A percentile compares a stretch with the other conserved stretches of the same genome.
phyloP scores from a whole-genome alignment of 2,329 filamentous ascomycete genomes.

The Stagonosporopsis cucurbitacearum region DNA sequence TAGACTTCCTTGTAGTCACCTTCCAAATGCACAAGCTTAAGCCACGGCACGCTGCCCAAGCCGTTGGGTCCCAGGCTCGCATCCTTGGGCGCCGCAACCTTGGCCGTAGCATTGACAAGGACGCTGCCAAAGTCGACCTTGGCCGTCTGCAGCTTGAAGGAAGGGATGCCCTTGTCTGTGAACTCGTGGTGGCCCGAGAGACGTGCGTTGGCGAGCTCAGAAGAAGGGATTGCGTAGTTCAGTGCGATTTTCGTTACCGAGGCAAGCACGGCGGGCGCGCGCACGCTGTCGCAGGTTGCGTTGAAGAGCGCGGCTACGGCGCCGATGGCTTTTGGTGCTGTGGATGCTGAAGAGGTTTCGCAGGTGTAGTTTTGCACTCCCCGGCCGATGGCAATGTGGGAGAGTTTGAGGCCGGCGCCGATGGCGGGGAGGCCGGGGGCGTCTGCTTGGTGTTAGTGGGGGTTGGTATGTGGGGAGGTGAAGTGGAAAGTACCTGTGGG shows the following conservation, averaged over 20 bases:
- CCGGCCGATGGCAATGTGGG: conserved; percentile 83
- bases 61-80: conserved; percentile 64
- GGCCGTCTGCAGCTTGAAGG: conserved; percentile 76
- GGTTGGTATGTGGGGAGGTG: neutral
- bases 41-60: conserved; percentile 75
- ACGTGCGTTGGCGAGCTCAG: conserved; percentile 59
- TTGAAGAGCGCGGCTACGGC: conserved; percentile 88
- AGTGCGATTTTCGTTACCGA: conserved; percentile 72
- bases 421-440: conserved; percentile 67
- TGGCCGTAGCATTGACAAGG: conserved; percentile 67
- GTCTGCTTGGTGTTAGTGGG: conserved; percentile 48
- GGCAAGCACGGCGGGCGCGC: conserved; percentile 70
- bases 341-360: conserved; percentile 62
- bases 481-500: conserved; percentile 38
- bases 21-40: conserved; percentile 66
- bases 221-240: conserved; percentile 64
- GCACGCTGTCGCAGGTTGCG: conserved; percentile 77
- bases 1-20: conserved; percentile 75
- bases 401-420: conserved; percentile 66
- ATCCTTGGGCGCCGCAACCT: conserved; percentile 66
- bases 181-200: conserved; percentile 86
- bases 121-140: conserved; percentile 63
- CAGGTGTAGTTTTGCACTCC: conserved; percentile 97
- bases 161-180: conserved; percentile 70
- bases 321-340: conserved; percentile 69